phyloP scores from a whole-genome alignment of 495 filamentous ascomycete species.

The Annulohypoxylon stygium region DNA sequence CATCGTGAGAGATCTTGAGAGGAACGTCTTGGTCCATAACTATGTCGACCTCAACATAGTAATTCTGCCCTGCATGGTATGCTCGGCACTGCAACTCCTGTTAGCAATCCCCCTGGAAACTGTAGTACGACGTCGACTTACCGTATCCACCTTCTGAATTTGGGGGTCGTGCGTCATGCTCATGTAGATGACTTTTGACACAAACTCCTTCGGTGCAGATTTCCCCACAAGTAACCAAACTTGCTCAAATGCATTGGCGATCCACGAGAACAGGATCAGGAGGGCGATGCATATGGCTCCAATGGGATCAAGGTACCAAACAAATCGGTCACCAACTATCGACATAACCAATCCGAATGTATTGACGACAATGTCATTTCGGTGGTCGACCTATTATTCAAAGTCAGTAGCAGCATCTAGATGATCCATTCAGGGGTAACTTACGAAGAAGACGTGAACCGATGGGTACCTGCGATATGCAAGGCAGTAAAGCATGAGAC shows the following conservation, averaged over 20 bases:
- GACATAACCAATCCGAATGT: constrained; percentile 68
- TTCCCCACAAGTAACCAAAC: constrained; percentile 70
- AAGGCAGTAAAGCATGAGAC: constrained; percentile 66
- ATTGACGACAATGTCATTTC: constrained; percentile 69
- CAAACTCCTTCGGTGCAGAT: constrained; percentile 65
- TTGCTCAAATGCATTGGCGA: constrained; percentile 67
- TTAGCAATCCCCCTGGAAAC: constrained; percentile 8
- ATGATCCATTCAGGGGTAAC: constrained; percentile 7
- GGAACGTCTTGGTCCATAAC: constrained; percentile 66
- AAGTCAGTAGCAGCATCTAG: constrained; percentile 28
- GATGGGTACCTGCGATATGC: constrained; percentile 65
- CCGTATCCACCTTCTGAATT: constrained; percentile 67
- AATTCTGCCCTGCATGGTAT: constrained; percentile 68
- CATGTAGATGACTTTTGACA: constrained; percentile 70
- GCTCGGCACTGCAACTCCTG: constrained; percentile 57
- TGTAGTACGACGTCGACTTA: constrained; percentile 34
- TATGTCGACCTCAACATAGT: constrained; percentile 70
- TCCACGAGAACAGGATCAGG: constrained; percentile 68
- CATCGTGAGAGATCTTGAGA: constrained; percentile 66
- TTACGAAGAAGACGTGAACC: constrained; percentile 66
- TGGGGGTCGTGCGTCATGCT: constrained; percentile 66
- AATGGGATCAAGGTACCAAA: constrained; percentile 69
- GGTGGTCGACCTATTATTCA: constrained; percentile 60
- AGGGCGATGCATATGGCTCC: constrained; percentile 68
- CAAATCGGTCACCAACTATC: constrained; percentile 63